Evolutionary conservation across 164 flowering plant species (phyloP).

Genomic region (Hamamelis virginiana): DNA sequence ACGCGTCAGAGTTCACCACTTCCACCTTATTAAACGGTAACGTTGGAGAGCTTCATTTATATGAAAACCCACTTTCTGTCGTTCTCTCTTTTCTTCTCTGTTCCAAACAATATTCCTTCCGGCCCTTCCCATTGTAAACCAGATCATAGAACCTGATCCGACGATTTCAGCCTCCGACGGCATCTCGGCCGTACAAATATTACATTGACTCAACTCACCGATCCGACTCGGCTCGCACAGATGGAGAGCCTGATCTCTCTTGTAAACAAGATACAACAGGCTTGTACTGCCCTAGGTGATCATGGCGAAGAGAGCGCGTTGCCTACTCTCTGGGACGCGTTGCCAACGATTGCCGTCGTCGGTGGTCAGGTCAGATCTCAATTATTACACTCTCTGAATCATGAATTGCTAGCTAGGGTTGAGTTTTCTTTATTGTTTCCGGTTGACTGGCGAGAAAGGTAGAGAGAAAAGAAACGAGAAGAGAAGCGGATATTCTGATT

Average conservation of each 20-base stretch:
- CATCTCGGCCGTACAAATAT: not conserved
- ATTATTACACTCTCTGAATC: not conserved
- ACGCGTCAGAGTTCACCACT: too few relatives aligned
- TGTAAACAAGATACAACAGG: slow-evolving; percentile 69
- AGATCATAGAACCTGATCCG: too few relatives aligned
- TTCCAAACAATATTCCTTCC: too few relatives aligned
- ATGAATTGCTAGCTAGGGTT: not conserved
- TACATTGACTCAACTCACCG: not conserved
- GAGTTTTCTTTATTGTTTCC: not conserved
- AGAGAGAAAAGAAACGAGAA: not conserved
- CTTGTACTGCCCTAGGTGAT: slow-evolving; percentile 77
- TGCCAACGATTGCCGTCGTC: slow-evolving; percentile 73
- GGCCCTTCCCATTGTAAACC: too few relatives aligned
- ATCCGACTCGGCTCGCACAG: too few relatives aligned
- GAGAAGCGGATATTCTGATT: too few relatives aligned
- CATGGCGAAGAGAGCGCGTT: slow-evolving; percentile 67
- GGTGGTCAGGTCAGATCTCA: slow-evolving; percentile 62
- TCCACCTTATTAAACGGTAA: too few relatives aligned
- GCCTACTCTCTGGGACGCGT: slow-evolving; percentile 71
- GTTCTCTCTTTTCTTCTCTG: too few relatives aligned
- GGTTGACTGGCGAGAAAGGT: not conserved
- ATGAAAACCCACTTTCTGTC: too few relatives aligned
- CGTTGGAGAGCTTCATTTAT: too few relatives aligned
- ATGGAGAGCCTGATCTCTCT: slow-evolving; percentile 67
- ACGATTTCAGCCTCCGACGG: not conserved